phyloP scores from a whole-genome alignment of 2,329 filamentous ascomycete genomes.

The Colletotrichum sp. region DNA sequence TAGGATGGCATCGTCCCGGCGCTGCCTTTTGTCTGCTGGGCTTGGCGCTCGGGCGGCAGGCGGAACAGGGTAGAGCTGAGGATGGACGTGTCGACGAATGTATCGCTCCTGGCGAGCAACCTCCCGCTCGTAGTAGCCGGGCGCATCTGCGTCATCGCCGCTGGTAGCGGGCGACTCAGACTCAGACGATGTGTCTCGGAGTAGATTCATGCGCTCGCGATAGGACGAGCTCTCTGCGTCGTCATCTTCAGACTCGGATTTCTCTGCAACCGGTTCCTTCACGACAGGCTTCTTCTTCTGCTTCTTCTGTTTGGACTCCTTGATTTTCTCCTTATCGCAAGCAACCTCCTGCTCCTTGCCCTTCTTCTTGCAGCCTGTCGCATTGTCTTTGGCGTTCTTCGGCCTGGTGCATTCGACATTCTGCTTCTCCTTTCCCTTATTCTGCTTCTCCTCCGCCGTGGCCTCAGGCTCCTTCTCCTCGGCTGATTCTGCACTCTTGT shows the following conservation, averaged over 20 bases:
- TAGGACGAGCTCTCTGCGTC: constrained; percentile 5
- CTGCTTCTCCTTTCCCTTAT: neutral
- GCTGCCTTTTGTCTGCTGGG: neutral
- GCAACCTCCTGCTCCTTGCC: constrained; percentile 3
- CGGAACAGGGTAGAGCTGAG: constrained; percentile 33
- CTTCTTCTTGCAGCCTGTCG: neutral
- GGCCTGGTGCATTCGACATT: neutral
- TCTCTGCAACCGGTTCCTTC: neutral
- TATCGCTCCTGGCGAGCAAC: constrained; percentile 31
- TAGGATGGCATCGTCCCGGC: constrained; percentile 38
- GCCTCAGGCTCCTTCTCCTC: neutral
- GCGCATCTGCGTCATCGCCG: constrained; percentile 14
- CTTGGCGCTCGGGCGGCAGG: constrained; percentile 29
- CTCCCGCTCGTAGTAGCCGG: constrained; percentile 18
- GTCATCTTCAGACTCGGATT: neutral
- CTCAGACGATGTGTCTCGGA: constrained; percentile 31
- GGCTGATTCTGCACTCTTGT: neutral
- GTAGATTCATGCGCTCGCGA: constrained; percentile 18
- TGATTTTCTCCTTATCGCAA: neutral
- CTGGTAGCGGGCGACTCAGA: constrained; percentile 22
- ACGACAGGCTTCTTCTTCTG: constrained; percentile 14
- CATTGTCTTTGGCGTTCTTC: neutral
- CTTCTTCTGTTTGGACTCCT: neutral
- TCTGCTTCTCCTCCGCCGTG: neutral
- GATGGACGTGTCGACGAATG: constrained; percentile 34